Conservation (phyloP, 306 rosid genomes). For the Vigna nakashimae region DNA sequence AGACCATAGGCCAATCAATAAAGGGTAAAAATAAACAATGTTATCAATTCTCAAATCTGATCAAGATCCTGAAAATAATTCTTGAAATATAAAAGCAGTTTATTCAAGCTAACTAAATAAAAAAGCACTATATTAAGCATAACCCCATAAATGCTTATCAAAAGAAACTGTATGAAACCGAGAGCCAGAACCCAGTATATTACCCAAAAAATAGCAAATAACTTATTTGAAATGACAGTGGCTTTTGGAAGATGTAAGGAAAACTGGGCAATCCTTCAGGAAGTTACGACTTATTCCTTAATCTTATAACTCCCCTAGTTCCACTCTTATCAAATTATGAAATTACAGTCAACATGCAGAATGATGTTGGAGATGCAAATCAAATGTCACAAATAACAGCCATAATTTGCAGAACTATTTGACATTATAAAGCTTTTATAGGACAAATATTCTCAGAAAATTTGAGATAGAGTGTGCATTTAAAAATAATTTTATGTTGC, state of each 20-base stretch:
- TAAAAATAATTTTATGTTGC: slow-evolving; percentile 5
- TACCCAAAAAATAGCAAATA: slow-evolving; percentile 10
- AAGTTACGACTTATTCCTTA: slow-evolving; percentile 17
- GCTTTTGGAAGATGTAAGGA: neutral
- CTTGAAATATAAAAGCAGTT: neutral
- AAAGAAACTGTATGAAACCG: slow-evolving; percentile 18
- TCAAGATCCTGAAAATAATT: neutral
- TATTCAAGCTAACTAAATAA: neutral
- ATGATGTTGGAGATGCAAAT: neutral
- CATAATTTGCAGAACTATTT: neutral
- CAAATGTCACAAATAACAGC: neutral
- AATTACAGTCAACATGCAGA: neutral
- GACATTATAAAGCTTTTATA: slow-evolving; percentile 16
- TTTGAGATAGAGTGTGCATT: neutral
- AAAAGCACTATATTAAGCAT: neutral
- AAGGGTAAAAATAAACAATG: neutral
- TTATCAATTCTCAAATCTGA: slow-evolving; percentile 5
- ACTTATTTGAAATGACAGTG: slow-evolving; percentile 7
- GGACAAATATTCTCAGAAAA: neutral
- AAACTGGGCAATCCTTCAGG: slow-evolving; percentile 23
- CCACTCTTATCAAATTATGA: neutral
- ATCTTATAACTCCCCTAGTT: neutral
- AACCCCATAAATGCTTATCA: slow-evolving; percentile 18
- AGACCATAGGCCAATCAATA: slow-evolving; percentile 1
- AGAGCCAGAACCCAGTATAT: slow-evolving; percentile 1